phyloP scores from a whole-genome alignment of 441 rosid genomes.

The Pelargonium australe region DNA sequence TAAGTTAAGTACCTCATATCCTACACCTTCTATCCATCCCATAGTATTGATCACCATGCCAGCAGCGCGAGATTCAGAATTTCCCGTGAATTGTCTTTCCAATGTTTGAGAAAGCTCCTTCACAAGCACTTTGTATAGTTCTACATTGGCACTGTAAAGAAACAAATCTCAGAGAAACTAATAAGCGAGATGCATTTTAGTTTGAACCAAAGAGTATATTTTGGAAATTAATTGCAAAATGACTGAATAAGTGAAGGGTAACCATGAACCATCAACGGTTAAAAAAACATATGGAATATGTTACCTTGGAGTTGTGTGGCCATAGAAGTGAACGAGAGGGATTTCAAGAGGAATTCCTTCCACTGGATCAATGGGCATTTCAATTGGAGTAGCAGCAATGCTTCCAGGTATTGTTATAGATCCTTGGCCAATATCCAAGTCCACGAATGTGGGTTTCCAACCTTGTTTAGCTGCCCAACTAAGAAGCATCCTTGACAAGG shows the following conservation, averaged over 20 bases:
- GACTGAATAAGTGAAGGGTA: neutral
- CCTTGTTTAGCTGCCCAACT: slow-evolving; percentile 95
- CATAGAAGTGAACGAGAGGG: slow-evolving; percentile 81
- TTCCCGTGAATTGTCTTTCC: slow-evolving; percentile 68
- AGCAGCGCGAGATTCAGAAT: slow-evolving; percentile 68
- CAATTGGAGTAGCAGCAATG: slow-evolving; percentile 85
- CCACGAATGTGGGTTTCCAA: slow-evolving; percentile 82
- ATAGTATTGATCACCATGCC: slow-evolving; percentile 94
- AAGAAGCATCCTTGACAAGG: slow-evolving; percentile 79
- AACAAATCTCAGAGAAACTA: slow-evolving; percentile 4
- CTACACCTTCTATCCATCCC: slow-evolving; percentile 92
- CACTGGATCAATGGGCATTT: slow-evolving; percentile 86
- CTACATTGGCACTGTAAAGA: slow-evolving; percentile 58
- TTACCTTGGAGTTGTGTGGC: slow-evolving; percentile 73
- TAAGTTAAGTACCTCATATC: slow-evolving; percentile 58
- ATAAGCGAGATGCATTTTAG: neutral
- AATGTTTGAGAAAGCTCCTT: slow-evolving; percentile 74
- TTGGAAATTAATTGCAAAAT: neutral
- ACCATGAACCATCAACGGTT: neutral
- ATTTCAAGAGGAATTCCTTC: slow-evolving; percentile 85
- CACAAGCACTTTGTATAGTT: slow-evolving; percentile 59
- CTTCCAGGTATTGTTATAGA: slow-evolving; percentile 73
- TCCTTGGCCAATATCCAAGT: slow-evolving; percentile 92
- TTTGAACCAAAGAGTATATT: neutral
- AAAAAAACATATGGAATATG: slow-evolving; percentile 11